Evolutionary conservation across 2,329 filamentous ascomycete species (phyloP), one percentile per base, ranked within the genome.

Genomic region (Arthrobotrys pseudoclavata): DNA sequence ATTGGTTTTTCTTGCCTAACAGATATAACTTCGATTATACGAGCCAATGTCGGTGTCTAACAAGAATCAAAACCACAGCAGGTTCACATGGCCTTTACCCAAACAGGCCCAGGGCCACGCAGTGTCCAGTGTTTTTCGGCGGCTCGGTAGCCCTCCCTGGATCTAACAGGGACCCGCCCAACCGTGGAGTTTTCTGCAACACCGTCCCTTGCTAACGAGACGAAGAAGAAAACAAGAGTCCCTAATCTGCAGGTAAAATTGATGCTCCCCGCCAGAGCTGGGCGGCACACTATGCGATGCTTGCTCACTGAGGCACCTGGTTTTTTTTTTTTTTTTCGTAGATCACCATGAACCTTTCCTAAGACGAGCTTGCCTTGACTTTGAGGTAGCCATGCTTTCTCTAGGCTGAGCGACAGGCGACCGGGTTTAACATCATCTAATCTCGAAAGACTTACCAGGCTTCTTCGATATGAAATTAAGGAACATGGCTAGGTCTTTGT

Each of bases 171-270:
- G 74, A 42, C 60, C 74, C 74, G 67, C 61, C 61, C 18, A 77
- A 70, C 67, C 67, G 63, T 68, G 74, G 74, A 77, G 74, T 61
- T 55, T 77, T 77, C 67, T 77, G 67, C 74, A 71, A 77, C 74
- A 71, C 72, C 2, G 52, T 67, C 74, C 67, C 74, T 77, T 50
- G 60, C 71, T 62, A 71, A 66, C 42, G 42, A 47, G 67, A 61
- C 60, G 47, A 71, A 70, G 67, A 67, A 77, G 67, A 77, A 70
- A 77, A 50, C 66, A 71, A 61, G 15, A n/a, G 67, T 77, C 68
- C 66, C 74, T 67, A 71, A 77, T 77, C 67, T 77, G 74, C 74
- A 77, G 74, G 74, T 77, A 70, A 77, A 77, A 77, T 77, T 77
- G 74, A 77, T 71, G 45, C 74, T 63, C 74, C 74, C 74, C 57